Evolutionary conservation across 495 filamentous ascomycete species (phyloP).

Genomic region (Hypoxylon trugodes): DNA sequence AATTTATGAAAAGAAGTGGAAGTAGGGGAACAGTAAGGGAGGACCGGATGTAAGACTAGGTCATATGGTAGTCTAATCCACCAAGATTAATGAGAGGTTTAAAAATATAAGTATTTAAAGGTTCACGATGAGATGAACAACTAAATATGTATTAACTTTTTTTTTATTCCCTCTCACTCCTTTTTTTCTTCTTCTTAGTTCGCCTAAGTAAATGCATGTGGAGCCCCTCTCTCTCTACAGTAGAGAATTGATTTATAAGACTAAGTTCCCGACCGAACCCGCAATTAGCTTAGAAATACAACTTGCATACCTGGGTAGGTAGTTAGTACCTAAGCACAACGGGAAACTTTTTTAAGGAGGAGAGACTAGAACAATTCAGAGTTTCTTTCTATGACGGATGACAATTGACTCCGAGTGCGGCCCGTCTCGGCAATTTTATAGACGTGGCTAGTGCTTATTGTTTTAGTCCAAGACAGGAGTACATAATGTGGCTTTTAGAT

Average conservation of each 20-base stretch:
- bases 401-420: conserved; percentile 23
- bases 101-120: conserved; percentile 10
- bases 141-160: conserved; percentile 16
- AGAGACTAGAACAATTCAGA: conserved; percentile 1
- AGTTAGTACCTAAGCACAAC: too few species aligned
- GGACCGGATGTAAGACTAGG: neutral
- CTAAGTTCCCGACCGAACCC: conserved; percentile 38
- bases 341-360: conserved; percentile 4
- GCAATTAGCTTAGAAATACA: conserved; percentile 41
- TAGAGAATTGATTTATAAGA: conserved; percentile 32
- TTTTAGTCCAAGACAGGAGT: too few species aligned
- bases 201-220: conserved; percentile 22
- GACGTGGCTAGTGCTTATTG: conserved; percentile 21
- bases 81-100: too few species aligned
- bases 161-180: conserved; percentile 3
- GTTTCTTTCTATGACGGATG: conserved; percentile 8
- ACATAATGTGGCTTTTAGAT: too few species aligned
- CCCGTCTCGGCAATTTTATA: conserved; percentile 30
- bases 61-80: too few species aligned
- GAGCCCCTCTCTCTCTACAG: too few species aligned
- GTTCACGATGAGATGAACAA: neutral
- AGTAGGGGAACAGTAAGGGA: neutral
- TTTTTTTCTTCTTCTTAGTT: conserved; percentile 7
- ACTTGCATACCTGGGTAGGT: conserved; percentile 17
- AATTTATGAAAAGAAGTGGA: neutral